phyloP scores from a whole-genome alignment of 2,329 filamentous ascomycete species.

The Hypoxylon sp. region DNA sequence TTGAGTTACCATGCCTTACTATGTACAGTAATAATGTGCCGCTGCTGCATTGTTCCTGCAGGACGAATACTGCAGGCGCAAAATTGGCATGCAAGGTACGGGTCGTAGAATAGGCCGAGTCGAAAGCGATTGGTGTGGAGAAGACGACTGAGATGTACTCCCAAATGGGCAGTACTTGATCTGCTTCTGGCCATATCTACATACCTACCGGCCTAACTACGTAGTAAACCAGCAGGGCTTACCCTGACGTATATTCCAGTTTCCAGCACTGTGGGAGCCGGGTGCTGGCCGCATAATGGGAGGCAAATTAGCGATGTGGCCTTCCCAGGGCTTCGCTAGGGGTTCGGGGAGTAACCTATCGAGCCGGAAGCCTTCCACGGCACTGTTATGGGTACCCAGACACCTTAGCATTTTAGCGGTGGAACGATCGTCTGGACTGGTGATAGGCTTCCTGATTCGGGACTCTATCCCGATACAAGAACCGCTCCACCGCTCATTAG shows the following conservation, averaged over 20 bases:
- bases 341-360: constrained; percentile 31
- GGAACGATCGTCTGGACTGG: constrained; percentile 39
- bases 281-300: constrained; percentile 43
- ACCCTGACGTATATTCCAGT: constrained; percentile 34
- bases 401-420: constrained; percentile 39
- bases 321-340: constrained; percentile 27
- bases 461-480: constrained; percentile 38
- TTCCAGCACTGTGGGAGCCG: constrained; percentile 43
- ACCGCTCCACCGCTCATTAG: constrained; percentile 33
- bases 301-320: constrained; percentile 42
- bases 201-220: too few species aligned
- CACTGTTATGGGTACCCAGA: constrained; percentile 42
- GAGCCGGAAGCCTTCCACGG: constrained; percentile 49
- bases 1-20: constrained; percentile 37
- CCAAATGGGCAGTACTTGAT: constrained; percentile 25
- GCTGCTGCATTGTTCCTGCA: constrained; percentile 49
- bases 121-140: constrained; percentile 32
- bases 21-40: constrained; percentile 39
- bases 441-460: constrained; percentile 44
- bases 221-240: constrained; percentile 13
- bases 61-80: constrained; percentile 48
- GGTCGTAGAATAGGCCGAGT: constrained; percentile 38
- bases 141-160: constrained; percentile 33
- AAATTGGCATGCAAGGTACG: constrained; percentile 50
- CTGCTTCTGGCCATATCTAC: constrained; percentile 14